Evolutionary conservation across 2,329 filamentous ascomycete genomes (phyloP), one percentile per base, ranked within the genome.

Genomic region (Cryphonectria parasitica): DNA sequence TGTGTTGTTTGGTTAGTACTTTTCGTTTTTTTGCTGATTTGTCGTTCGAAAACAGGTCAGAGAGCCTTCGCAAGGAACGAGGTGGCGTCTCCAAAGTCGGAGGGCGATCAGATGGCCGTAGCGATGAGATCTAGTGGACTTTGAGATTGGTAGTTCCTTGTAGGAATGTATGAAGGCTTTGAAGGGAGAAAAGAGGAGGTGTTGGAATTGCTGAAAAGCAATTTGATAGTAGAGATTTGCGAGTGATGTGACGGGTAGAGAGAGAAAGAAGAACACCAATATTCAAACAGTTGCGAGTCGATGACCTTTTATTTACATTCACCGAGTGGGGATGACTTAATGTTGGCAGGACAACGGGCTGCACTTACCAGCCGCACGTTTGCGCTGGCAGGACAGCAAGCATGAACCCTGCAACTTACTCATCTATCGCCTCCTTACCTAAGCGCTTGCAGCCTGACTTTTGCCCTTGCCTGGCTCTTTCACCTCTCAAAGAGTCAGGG

Each of bases 71-170:
- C 77, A 72, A 79, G 82, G 80, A 83, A 79, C 73, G 75, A 67
- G 61, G n/a, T 52, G 69, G 69, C 58, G 69, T 77, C 77, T 78
- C 72, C 68, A 80, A 83, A 83, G 85, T 82, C 82, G 80, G 71
- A 78, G 78, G 79, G 76, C 82, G 83, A 87, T 84, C 83, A 83
- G 74, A 83, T 82, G 80, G 82, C 81, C 78, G 75, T 65, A 79
- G 82, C 82, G 79, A 83, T 80, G 78, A 83, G 84, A 85, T 86
- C 83, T 85, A 83, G 76, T 81, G 74, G 81, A 82, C 81, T 82
- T 68, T 79, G 75, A 74, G 75, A 75, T 36, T 58, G 25, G 72
- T 72, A 71, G 77, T 64, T 79, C 74, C 74, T 80, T 78, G 74
- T 54, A 73, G 74, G 69, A 75, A 45, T 56, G 64, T 41, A 39